These are phyloP conservation scores for Colletotrichum theobromicola DNA, from an alignment of 2,329 filamentous ascomycete species.

Conservation along the genomic window DNA sequence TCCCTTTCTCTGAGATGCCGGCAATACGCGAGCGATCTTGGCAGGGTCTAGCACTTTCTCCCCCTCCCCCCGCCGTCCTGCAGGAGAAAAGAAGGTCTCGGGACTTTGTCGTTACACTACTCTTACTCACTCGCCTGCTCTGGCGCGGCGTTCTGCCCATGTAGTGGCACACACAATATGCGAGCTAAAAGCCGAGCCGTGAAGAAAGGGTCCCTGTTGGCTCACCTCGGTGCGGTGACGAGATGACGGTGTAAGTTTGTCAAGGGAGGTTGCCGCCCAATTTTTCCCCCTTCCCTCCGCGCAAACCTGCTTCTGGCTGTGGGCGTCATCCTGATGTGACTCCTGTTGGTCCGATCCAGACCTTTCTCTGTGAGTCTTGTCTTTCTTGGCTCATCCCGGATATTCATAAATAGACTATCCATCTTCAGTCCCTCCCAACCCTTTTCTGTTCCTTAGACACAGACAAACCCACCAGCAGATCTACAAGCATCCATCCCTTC, in stretches of 20 bases:
- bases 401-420: constrained; percentile 20
- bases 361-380: neutral
- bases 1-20: neutral
- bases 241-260: constrained; percentile 4
- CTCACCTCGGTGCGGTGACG: constrained; percentile 15
- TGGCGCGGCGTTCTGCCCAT: neutral
- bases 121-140: neutral
- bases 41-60: constrained; percentile 1
- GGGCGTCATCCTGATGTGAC: constrained; percentile 9
- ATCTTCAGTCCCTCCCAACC: neutral
- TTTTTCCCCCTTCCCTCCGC: neutral
- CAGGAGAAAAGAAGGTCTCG: neutral
- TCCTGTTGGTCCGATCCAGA: neutral
- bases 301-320: constrained; percentile 18
- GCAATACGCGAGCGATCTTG: neutral
- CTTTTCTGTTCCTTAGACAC: neutral
- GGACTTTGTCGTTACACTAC: neutral
- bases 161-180: neutral
- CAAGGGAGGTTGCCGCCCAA: neutral
- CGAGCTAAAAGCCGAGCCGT: neutral
- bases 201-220: neutral
- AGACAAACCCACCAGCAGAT: neutral
- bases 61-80: neutral
- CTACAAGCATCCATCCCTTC: neutral
- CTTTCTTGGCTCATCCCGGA: neutral